These are phyloP conservation scores for Aureobasidium sp. DNA, from an alignment of 2,329 filamentous ascomycete species.

Conservation along the genomic window DNA sequence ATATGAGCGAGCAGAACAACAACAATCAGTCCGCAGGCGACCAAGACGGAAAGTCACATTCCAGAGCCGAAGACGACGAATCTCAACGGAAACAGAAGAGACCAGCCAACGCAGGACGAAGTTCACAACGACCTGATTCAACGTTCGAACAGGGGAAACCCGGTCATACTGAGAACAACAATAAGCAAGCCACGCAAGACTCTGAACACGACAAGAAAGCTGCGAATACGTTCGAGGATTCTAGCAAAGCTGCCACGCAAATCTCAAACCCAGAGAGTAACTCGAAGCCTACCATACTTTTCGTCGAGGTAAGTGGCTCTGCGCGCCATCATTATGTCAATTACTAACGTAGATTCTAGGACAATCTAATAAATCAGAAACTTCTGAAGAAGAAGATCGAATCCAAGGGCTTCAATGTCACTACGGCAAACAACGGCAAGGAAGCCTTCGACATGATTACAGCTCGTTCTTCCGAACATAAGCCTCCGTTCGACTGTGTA, in stretches of 20 bases:
- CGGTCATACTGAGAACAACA: neutral
- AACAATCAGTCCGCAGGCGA: neutral
- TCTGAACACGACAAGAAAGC: conserved; percentile 26
- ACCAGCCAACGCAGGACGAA: conserved; percentile 12
- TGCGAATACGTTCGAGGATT: neutral
- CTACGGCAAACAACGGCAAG: conserved; percentile 35
- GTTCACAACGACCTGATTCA: conserved; percentile 3
- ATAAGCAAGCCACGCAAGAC: neutral
- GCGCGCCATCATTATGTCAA: no score
- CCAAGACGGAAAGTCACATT: neutral
- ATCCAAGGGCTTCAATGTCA: conserved; percentile 33
- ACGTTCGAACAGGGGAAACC: neutral
- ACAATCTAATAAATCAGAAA: conserved; percentile 39
- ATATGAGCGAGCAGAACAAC: neutral
- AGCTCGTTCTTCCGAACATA: conserved; percentile 13
- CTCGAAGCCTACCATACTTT: neutral
- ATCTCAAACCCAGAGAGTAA: conserved; percentile 26
- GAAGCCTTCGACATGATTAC: conserved; percentile 32
- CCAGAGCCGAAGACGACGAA: neutral
- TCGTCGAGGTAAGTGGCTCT: neutral
- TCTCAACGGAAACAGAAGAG: conserved; percentile 1
- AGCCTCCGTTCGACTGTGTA: conserved; percentile 31
- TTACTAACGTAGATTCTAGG: conserved; percentile 26
- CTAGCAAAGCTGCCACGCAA: conserved; percentile 23
- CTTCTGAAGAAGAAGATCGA: conserved; percentile 34